phyloP scores from a whole-genome alignment of 352 stramenopile species.

The Phytophthora macrochlamydospora region DNA sequence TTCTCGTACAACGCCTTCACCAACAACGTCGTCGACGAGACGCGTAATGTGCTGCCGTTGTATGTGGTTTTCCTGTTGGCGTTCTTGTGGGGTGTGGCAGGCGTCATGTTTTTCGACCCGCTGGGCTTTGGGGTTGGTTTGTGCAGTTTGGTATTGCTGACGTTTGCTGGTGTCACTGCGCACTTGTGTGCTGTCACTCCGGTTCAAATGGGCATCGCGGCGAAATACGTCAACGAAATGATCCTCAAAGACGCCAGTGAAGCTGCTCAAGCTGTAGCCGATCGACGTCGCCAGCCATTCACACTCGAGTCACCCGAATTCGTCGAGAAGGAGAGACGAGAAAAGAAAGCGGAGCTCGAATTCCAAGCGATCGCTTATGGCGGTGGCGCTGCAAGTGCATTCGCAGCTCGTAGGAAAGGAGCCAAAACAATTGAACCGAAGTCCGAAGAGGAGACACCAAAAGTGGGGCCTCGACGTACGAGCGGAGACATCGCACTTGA shows the following conservation, averaged over 20 bases:
- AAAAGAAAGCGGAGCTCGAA: slow-evolving; percentile 82
- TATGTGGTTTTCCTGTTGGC: slow-evolving; percentile 75
- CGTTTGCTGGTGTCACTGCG: slow-evolving; percentile 75
- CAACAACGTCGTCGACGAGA: slow-evolving; percentile 92
- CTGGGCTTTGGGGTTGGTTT: slow-evolving; percentile 89
- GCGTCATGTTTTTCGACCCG: slow-evolving; percentile 92
- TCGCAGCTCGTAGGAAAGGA: slow-evolving; percentile 57
- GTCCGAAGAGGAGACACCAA: slow-evolving; percentile 15
- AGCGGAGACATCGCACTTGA: slow-evolving; percentile 67
- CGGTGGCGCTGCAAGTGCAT: slow-evolving; percentile 32
- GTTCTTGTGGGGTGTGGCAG: slow-evolving; percentile 86
- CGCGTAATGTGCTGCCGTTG: slow-evolving; percentile 59
- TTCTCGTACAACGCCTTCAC: slow-evolving; percentile 92
- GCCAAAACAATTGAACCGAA: slow-evolving; percentile 25
- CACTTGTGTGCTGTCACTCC: slow-evolving; percentile 85
- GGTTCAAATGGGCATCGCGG: slow-evolving; percentile 85
- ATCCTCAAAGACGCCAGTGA: slow-evolving; percentile 87
- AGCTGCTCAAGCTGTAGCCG: slow-evolving; percentile 67
- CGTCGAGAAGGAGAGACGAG: slow-evolving; percentile 65
- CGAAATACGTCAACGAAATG: slow-evolving; percentile 90
- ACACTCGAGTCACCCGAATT: slow-evolving; percentile 83
- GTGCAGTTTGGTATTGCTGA: slow-evolving; percentile 83
- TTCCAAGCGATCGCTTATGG: slow-evolving; percentile 85
- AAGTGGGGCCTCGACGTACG: slow-evolving; percentile 29
- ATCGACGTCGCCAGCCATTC: slow-evolving; percentile 70